Evolutionary conservation across 768 basidiomycete species (phyloP).

Genomic region (Pisolithus albus): DNA sequence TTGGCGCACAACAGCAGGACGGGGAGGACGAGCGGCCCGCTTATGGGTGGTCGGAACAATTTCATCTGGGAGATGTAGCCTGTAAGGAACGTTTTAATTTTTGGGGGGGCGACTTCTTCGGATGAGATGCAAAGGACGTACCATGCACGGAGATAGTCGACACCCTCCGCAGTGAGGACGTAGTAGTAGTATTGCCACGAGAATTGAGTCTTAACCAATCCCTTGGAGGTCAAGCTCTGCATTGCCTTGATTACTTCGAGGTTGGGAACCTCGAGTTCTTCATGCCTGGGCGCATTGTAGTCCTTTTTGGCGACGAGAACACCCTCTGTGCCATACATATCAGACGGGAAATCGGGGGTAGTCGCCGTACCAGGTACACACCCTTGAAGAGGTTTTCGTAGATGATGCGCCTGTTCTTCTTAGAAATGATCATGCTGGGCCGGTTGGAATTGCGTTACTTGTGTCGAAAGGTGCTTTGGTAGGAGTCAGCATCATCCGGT

Average conservation of each 20-base stretch:
- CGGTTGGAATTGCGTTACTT: slow-evolving; percentile 1
- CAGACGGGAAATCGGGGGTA: background rate
- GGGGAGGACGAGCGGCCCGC: slow-evolving; percentile 84
- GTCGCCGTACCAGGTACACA: slow-evolving; percentile 29
- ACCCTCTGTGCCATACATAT: slow-evolving; percentile 58
- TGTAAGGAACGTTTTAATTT: slow-evolving; percentile 25
- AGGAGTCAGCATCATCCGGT: background rate
- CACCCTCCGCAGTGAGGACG: slow-evolving; percentile 91
- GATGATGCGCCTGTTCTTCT: slow-evolving; percentile 90
- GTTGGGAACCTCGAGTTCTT: slow-evolving; percentile 73
- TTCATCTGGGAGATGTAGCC: slow-evolving; percentile 90
- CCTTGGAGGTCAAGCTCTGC: slow-evolving; percentile 64
- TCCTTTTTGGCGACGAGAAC: slow-evolving; percentile 99
- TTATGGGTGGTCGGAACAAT: slow-evolving; percentile 98
- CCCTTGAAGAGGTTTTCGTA: slow-evolving; percentile 99
- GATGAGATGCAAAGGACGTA: slow-evolving; percentile 16
- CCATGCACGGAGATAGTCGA: slow-evolving; percentile 95
- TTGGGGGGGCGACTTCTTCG: no score
- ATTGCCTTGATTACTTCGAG: slow-evolving; percentile 67
- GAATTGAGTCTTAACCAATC: slow-evolving; percentile 98
- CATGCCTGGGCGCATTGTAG: slow-evolving; percentile 95
- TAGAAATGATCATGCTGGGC: slow-evolving; percentile 91
- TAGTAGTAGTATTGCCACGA: slow-evolving; percentile 99
- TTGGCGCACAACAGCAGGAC: slow-evolving; percentile 68
- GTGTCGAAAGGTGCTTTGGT: background rate